phyloP scores from a whole-genome alignment of 768 basidiomycete genomes.

The Auricularia sp. region DNA sequence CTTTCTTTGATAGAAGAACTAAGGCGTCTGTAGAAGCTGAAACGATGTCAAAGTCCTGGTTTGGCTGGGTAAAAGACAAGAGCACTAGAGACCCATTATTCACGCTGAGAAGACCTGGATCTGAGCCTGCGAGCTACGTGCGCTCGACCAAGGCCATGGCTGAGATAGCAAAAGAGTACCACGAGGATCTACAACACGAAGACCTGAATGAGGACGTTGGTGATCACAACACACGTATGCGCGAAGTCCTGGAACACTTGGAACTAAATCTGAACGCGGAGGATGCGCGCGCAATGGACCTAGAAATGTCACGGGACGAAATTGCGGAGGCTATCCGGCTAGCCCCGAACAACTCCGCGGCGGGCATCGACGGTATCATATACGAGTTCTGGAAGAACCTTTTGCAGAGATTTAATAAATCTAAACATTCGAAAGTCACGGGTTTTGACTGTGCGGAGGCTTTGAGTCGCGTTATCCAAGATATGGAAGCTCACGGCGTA shows the following conservation, averaged over 20 bases:
- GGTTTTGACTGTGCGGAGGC: neutral
- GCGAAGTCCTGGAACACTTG: no score
- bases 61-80: neutral
- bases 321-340: neutral
- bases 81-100: neutral
- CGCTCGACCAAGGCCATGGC: neutral
- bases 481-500: neutral
- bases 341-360: neutral
- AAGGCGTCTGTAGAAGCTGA: neutral
- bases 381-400: neutral
- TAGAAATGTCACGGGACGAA: neutral
- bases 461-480: neutral
- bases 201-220: neutral
- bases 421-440: neutral
- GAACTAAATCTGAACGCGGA: no score
- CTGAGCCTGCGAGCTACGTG: neutral
- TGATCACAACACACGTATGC: no score
- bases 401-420: neutral
- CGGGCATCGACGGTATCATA: neutral
- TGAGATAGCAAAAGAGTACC: neutral
- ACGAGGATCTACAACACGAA: neutral
- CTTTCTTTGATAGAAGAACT: neutral
- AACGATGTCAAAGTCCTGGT: neutral
- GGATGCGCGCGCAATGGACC: no score
- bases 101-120: neutral